Conservation (phyloP, 2,329 filamentous ascomycete genomes). For the Fusarium palustre region DNA sequence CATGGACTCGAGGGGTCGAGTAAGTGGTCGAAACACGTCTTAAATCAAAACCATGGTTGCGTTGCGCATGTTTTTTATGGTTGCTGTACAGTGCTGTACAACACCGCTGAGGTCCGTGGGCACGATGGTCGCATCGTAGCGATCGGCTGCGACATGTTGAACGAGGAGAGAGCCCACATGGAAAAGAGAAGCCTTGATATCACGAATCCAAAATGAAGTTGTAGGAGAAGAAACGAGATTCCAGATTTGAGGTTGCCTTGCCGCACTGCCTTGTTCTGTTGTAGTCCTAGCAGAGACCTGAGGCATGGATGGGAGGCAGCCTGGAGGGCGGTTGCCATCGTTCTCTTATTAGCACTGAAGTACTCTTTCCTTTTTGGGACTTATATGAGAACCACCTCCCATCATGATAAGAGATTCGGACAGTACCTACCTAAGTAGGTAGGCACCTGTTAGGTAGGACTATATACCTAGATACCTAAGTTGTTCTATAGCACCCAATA, state of each 20-base stretch:
- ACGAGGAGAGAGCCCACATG: not conserved
- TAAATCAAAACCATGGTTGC: not conserved
- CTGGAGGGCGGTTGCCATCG: slow-evolving; percentile 27
- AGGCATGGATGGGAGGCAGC: slow-evolving; percentile 31
- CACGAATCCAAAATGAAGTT: not conserved
- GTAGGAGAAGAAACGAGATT: not conserved
- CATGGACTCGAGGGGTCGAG: not conserved
- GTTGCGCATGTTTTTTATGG: not conserved
- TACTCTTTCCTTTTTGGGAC: slow-evolving; percentile 44
- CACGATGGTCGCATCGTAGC: slow-evolving; percentile 24
- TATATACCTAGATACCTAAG: too few species aligned
- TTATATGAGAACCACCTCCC: slow-evolving; percentile 17
- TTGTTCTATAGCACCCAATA: not conserved
- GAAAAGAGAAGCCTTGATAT: not conserved
- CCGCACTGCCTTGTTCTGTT: slow-evolving; percentile 16
- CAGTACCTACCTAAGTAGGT: too few species aligned
- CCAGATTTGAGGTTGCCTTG: slow-evolving; percentile 7
- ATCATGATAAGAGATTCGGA: not conserved
- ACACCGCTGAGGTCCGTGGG: slow-evolving; percentile 4
- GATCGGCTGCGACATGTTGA: slow-evolving; percentile 14
- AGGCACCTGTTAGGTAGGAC: not conserved
- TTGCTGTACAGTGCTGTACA: not conserved
- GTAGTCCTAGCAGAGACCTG: slow-evolving; percentile 43
- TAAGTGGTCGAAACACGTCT: not conserved
- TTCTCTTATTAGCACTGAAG: slow-evolving; percentile 26